These are phyloP conservation scores for Yarrowia osloensis DNA, from an alignment of 805 yeast genomes.

Conservation along the genomic window DNA sequence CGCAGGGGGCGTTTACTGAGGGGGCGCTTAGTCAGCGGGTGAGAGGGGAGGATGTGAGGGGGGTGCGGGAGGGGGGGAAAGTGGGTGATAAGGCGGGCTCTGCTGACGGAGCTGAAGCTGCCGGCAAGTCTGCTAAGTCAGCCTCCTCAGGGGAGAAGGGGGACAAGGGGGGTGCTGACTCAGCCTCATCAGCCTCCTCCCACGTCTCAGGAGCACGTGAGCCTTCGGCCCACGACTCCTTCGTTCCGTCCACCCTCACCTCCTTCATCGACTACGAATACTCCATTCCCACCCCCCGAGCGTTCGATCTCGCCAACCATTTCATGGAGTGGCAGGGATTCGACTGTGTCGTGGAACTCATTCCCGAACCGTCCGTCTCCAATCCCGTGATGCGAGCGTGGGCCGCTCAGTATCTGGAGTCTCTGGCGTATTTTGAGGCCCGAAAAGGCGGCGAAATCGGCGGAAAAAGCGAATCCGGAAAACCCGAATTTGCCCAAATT, in stretches of 20 bases:
- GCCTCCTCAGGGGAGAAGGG: too few species aligned
- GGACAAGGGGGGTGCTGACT: too few species aligned
- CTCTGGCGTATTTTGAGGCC: constrained; percentile 33
- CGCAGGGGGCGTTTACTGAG: not conserved
- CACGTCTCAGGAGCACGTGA: too few species aligned
- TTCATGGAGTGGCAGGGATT: constrained; percentile 95
- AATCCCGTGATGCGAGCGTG: constrained; percentile 56
- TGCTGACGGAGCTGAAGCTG: too few species aligned
- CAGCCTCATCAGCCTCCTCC: too few species aligned
- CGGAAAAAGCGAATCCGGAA: too few species aligned
- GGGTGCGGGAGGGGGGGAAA: too few species aligned
- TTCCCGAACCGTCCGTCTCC: constrained; percentile 53
- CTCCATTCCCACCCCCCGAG: constrained; percentile 86
- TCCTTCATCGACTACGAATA: constrained; percentile 91
- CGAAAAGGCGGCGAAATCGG: too few species aligned
- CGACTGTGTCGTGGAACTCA: constrained; percentile 61
- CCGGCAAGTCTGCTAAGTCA: too few species aligned
- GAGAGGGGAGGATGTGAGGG: too few species aligned
- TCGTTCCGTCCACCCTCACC: constrained; percentile 25
- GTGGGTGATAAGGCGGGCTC: too few species aligned
- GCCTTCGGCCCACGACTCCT: too few species aligned
- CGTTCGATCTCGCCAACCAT: constrained; percentile 90
- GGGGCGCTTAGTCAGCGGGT: not conserved
- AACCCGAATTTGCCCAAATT: not conserved
- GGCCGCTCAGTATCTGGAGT: constrained; percentile 59